A percentile compares a stretch with the other conserved stretches of the same genome.
These are phyloP conservation scores for Gastrolobium bilobum DNA, from an alignment of 306 rosid species.

Conservation along the genomic window DNA sequence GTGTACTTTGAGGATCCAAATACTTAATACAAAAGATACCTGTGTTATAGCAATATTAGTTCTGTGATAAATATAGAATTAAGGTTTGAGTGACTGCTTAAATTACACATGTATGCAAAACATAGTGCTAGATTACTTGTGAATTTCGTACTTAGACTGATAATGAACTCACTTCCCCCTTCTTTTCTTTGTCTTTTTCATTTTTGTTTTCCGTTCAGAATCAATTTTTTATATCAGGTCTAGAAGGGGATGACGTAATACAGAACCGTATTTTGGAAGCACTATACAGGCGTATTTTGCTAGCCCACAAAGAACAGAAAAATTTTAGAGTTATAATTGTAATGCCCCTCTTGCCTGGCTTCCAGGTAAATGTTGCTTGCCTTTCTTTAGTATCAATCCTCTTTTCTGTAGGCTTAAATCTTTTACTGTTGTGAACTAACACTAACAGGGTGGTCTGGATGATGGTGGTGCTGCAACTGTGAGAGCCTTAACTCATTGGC, in stretches of 20 bases:
- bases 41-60: constrained; percentile 24
- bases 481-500: constrained; percentile 99
- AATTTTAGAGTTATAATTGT: constrained; percentile 87
- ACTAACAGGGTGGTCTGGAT: constrained; percentile 90
- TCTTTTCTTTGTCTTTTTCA: constrained; percentile 22
- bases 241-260: constrained; percentile 75
- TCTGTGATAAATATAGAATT: constrained; percentile 8
- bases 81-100: constrained; percentile 33
- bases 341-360: constrained; percentile 96
- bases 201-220: constrained; percentile 67
- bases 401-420: constrained; percentile 24
- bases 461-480: constrained; percentile 98
- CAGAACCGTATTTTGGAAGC: constrained; percentile 92
- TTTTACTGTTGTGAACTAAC: constrained; percentile 24
- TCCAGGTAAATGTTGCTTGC: constrained; percentile 69
- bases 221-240: constrained; percentile 98
- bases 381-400: constrained; percentile 14
- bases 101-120: constrained; percentile 25
- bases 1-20: constrained; percentile 25
- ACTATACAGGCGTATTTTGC: constrained; percentile 79
- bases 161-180: constrained; percentile 31
- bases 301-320: constrained; percentile 83
- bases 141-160: constrained; percentile 35
- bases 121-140: background rate
- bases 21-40: background rate